A percentile compares a stretch with the other conserved stretches of the same genome.
These are phyloP conservation scores for Taphrina flavorubra DNA, from an alignment of 1,139 yeast species.

Conservation along the genomic window DNA sequence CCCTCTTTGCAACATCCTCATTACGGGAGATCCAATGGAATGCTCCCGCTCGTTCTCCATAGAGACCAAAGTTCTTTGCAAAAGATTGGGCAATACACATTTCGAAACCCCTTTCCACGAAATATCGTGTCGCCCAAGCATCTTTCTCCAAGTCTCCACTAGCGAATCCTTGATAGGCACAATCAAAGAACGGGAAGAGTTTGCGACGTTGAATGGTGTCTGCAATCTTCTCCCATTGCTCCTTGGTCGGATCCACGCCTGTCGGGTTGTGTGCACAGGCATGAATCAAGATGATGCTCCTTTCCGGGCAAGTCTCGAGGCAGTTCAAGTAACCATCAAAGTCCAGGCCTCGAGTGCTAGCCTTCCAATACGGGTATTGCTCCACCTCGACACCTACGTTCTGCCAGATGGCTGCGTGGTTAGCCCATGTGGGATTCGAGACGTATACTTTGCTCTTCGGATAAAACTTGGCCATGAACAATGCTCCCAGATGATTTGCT, in stretches of 20 bases:
- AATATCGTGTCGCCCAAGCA: slow-evolving; percentile 58
- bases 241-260: slow-evolving; percentile 81
- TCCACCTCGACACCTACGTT: slow-evolving; percentile 67
- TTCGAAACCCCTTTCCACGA: slow-evolving; percentile 57
- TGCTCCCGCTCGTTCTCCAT: slow-evolving; percentile 96
- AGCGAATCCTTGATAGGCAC: slow-evolving; percentile 94
- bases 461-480: slow-evolving; percentile 61
- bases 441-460: slow-evolving; percentile 68
- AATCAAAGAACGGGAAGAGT: slow-evolving; percentile 79
- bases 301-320: slow-evolving; percentile 53
- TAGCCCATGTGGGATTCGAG: slow-evolving; percentile 96
- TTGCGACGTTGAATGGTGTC: slow-evolving; percentile 63
- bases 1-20: slow-evolving; percentile 53
- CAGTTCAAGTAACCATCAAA: slow-evolving; percentile 55
- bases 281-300: slow-evolving; percentile 76
- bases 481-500: slow-evolving; percentile 86
- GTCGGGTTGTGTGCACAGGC: slow-evolving; percentile 98
- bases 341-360: slow-evolving; percentile 66
- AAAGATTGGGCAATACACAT: slow-evolving; percentile 83
- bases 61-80: slow-evolving; percentile 96
- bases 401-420: slow-evolving; percentile 82
- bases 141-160: slow-evolving; percentile 67
- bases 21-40: slow-evolving; percentile 61
- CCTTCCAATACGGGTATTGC: slow-evolving; percentile 80
- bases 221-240: slow-evolving; percentile 78